These are phyloP conservation scores for Tetrahymena malaccensis DNA, from an alignment of 73 alveolate species.

Conservation along the genomic window DNA sequence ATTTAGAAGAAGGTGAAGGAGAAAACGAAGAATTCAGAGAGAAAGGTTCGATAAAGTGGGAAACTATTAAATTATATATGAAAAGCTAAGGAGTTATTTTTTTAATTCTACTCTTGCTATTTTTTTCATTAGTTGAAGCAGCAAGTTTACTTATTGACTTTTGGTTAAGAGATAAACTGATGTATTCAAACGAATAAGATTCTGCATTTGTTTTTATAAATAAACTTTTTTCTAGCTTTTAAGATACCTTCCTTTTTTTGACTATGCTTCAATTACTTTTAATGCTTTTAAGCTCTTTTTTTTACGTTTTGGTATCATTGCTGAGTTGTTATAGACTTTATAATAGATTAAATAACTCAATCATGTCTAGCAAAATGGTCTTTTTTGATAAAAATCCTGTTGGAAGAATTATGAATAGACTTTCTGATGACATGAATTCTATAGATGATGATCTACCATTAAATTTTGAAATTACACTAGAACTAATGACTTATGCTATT, in stretches of 20 bases:
- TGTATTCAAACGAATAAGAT: neutral
- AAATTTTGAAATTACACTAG: neutral
- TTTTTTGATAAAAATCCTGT: slow-evolving; percentile 87
- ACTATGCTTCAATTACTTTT: neutral
- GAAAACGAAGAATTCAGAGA: slow-evolving; percentile 28
- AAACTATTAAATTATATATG: slow-evolving; percentile 6
- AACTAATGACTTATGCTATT: neutral
- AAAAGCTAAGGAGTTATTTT: neutral
- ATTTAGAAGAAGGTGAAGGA: neutral
- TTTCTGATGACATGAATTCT: slow-evolving; percentile 58
- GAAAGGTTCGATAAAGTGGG: slow-evolving; percentile 25
- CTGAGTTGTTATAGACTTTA: slow-evolving; percentile 22
- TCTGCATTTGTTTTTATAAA: slow-evolving; percentile 14
- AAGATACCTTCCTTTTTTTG: neutral
- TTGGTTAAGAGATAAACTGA: slow-evolving; percentile 32
- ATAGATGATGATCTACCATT: slow-evolving; percentile 37
- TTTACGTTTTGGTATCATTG: neutral
- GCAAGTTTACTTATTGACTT: slow-evolving; percentile 21
- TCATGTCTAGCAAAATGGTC: slow-evolving; percentile 12
- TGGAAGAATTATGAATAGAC: slow-evolving; percentile 79
- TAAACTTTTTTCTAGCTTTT: neutral
- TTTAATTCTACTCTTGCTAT: neutral
- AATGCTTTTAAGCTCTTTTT: neutral
- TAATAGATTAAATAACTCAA: neutral
- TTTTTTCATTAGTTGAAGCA: neutral